These are phyloP conservation scores for Tolypocladium sp. DNA, from an alignment of 2,329 filamentous ascomycete genomes.

Conservation along the genomic window DNA sequence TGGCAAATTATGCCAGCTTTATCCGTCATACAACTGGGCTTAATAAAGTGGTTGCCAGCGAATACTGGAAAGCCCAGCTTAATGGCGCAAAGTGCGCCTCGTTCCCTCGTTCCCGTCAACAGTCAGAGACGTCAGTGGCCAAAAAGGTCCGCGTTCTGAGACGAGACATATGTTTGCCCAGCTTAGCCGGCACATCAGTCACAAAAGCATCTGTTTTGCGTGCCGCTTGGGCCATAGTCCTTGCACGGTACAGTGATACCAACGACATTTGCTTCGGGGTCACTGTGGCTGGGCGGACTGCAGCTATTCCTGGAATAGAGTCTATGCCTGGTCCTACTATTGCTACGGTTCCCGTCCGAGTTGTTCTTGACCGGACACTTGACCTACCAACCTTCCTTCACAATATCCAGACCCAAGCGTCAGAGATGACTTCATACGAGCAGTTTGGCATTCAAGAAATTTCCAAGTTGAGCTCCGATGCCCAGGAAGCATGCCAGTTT, in stretches of 20 bases:
- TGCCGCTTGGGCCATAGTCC: constrained; percentile 17
- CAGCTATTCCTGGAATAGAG: constrained; percentile 10
- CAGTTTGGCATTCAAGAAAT: constrained; percentile 8
- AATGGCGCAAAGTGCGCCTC: constrained; percentile 1
- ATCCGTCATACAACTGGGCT: background rate
- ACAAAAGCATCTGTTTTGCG: constrained; percentile 12
- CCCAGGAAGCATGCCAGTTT: background rate
- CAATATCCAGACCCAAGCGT: constrained; percentile 7
- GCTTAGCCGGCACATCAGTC: constrained; percentile 1
- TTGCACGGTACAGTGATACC: constrained; percentile 7
- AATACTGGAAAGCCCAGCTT: constrained; percentile 7
- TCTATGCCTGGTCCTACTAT: constrained; percentile 11
- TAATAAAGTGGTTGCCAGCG: background rate
- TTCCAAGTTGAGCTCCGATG: background rate
- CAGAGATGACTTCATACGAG: constrained; percentile 8
- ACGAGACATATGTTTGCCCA: no score
- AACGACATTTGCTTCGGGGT: constrained; percentile 15
- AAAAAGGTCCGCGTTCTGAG: no score
- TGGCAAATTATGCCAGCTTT: background rate
- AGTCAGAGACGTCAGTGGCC: no score
- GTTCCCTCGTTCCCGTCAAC: constrained; percentile 2
- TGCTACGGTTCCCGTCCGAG: constrained; percentile 7
- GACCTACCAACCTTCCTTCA: constrained; percentile 6
- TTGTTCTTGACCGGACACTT: background rate
- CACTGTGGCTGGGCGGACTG: constrained; percentile 13